These are phyloP conservation scores for Cucumis cinereus DNA, from an alignment of 306 rosid species.

Conservation along the genomic window DNA sequence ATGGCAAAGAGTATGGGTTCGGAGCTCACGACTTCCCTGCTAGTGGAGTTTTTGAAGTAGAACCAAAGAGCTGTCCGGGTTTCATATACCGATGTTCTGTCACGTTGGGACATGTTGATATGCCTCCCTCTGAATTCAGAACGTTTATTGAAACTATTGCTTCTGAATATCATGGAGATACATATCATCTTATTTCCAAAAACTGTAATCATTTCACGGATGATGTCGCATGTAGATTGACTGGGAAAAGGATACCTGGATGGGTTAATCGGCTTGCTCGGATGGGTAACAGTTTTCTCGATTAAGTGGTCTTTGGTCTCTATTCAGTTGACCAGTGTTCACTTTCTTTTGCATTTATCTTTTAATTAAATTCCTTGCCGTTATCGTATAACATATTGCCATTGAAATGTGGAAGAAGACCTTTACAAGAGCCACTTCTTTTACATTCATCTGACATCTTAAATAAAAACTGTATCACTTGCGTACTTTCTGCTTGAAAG, in stretches of 20 bases:
- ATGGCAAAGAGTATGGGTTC: conserved; percentile 90
- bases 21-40: conserved; percentile 88
- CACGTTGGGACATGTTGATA: conserved; percentile 43
- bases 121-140: conserved; percentile 51
- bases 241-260: conserved; percentile 61
- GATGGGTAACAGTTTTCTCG: conserved; percentile 41
- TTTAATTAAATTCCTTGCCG: not conserved
- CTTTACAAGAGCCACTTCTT: not conserved
- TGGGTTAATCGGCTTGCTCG: conserved; percentile 98
- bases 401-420: not conserved
- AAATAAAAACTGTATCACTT: not conserved
- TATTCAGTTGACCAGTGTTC: not conserved
- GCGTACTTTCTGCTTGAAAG: not conserved
- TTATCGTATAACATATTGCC: not conserved
- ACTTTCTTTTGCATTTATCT: not conserved
- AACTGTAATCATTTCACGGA: conserved; percentile 95
- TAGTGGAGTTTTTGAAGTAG: conserved; percentile 97
- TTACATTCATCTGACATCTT: not conserved
- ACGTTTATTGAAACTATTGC: conserved; percentile 63
- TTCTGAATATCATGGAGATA: conserved; percentile 83
- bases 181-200: conserved; percentile 88
- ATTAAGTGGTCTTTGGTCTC: not conserved
- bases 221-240: conserved; percentile 56
- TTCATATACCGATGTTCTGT: conserved; percentile 59
- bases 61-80: conserved; percentile 89